Evolutionary conservation across 345 rosid species (phyloP), one percentile per base, ranked within the genome.

Genomic region (Laguncularia racemosa): DNA sequence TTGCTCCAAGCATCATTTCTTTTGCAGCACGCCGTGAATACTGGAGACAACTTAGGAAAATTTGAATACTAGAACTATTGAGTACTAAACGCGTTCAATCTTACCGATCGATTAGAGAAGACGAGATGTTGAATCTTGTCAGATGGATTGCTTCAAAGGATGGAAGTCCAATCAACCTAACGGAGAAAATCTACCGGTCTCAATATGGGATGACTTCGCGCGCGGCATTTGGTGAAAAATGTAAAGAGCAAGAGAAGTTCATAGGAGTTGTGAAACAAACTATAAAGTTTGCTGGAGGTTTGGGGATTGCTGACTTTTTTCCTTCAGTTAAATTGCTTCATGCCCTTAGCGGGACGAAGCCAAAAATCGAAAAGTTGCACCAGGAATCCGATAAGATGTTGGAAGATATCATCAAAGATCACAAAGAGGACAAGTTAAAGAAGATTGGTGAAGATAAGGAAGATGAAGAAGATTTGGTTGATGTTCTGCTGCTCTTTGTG

Each of bases 31-130:
- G n/a, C n/a, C n/a, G 69, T 20, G 62, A 53, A 26, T 60, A 72
- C 47, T 63, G 73, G 72, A 49, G 68, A 13, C 54, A 62, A 16
- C 20, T 71, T 2, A 46, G 72, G n/a, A 62, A 62, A 13, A 67
- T 71, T 15, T 66, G 72, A 9, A 58, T 54, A 1, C 55, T 44
- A 0, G 61, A 67, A n/a, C 76, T 71, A 46, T 48, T 71, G 28
- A 62, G 65, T 17, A 13, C 58, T 8, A 71, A 67, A 46, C 44
- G 68, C 13, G 72, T 67, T 7, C 58, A 46, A 2, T 69, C 74
- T 2, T 73, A 55, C 55, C n/a, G 65, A 7, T 26, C 52, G 17
- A 52, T 73, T 18, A 45, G 78, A 44, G 78, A 69, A 58, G 71
- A 64, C 10, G 72, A 73, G 53, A 71, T 69, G n/a, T 14, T n/a